phyloP scores from a whole-genome alignment of 768 basidiomycete genomes.

The Lepiota brunneoincarnata region DNA sequence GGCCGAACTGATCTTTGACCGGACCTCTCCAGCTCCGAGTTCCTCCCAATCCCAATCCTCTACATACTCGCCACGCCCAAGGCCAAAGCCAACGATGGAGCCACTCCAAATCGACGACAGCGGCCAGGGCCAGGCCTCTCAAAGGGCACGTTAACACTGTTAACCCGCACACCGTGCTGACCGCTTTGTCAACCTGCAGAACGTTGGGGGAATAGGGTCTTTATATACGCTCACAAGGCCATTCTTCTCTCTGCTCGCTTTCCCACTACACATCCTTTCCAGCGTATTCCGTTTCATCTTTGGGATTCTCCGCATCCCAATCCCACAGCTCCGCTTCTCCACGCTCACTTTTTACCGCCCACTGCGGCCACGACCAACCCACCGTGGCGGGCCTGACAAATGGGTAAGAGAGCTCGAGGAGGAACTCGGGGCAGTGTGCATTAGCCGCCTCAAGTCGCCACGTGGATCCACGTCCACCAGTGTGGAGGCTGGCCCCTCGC shows the following conservation, averaged over 20 bases:
- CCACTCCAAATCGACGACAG: constrained; percentile 54
- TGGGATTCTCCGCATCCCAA: constrained; percentile 61
- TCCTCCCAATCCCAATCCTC: constrained; percentile 7
- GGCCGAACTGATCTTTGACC: constrained; percentile 56
- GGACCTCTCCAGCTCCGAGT: neutral
- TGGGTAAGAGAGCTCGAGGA: constrained; percentile 84
- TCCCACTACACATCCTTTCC: constrained; percentile 60
- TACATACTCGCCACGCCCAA: constrained; percentile 12
- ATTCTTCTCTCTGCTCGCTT: constrained; percentile 47
- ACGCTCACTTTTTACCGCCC: constrained; percentile 45
- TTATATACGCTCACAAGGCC: constrained; percentile 28
- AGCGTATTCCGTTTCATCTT: constrained; percentile 65
- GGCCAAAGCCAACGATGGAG: constrained; percentile 23
- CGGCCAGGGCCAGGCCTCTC: constrained; percentile 18
- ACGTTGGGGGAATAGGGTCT: constrained; percentile 5
- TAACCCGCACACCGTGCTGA: constrained; percentile 1
- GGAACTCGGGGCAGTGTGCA: constrained; percentile 73
- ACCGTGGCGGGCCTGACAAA: constrained; percentile 60
- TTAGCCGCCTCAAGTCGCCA: constrained; percentile 38
- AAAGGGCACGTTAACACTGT: constrained; percentile 13
- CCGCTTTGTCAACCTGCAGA: constrained; percentile 16
- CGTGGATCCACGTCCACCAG: constrained; percentile 31
- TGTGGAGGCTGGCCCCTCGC: constrained; percentile 45
- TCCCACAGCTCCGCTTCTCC: constrained; percentile 55
- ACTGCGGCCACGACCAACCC: constrained; percentile 30